Evolutionary conservation across 2,329 filamentous ascomycete genomes (phyloP).

Genomic region (Hypoxylon sp.): DNA sequence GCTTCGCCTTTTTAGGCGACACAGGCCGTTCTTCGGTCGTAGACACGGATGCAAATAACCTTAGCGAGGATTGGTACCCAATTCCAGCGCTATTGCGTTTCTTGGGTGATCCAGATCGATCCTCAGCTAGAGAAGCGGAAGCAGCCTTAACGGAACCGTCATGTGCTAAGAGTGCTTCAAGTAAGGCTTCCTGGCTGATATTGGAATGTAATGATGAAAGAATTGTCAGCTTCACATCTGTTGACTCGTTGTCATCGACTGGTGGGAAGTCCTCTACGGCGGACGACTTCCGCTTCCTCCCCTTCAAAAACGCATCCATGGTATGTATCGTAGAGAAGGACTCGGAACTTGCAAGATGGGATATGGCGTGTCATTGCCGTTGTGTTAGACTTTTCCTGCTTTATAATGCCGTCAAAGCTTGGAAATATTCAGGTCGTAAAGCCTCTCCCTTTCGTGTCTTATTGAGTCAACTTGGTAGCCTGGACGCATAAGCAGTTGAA

Average conservation of each 20-base stretch:
- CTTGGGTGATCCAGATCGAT: conserved; percentile 51
- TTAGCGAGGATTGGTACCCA: conserved; percentile 76
- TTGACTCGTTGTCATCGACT: conserved; percentile 77
- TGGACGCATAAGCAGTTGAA: conserved; percentile 3
- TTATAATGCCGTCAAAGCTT: background rate
- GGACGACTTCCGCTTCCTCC: conserved; percentile 66
- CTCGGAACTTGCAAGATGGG: conserved; percentile 11
- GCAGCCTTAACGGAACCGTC: conserved; percentile 82
- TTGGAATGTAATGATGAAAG: conserved; percentile 82
- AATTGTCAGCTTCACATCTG: conserved; percentile 89
- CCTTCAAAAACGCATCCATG: conserved; percentile 73
- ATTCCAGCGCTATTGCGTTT: conserved; percentile 56
- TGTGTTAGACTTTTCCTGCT: conserved; percentile 1
- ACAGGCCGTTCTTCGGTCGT: conserved; percentile 30
- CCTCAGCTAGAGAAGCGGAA: conserved; percentile 66
- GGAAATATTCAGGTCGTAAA: background rate
- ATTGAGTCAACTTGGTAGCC: conserved; percentile 16
- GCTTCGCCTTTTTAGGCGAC: conserved; percentile 61
- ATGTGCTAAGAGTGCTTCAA: conserved; percentile 84
- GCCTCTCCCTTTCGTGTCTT: conserved; percentile 3
- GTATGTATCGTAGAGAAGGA: conserved; percentile 31
- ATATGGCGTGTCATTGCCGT: conserved; percentile 12
- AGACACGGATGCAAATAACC: conserved; percentile 61
- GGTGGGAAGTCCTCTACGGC: conserved; percentile 30
- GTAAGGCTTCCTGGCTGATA: conserved; percentile 74